Base-by-base conservation (phyloP, 768 basidiomycete species). In the Mycena albidolilacea region DNA sequence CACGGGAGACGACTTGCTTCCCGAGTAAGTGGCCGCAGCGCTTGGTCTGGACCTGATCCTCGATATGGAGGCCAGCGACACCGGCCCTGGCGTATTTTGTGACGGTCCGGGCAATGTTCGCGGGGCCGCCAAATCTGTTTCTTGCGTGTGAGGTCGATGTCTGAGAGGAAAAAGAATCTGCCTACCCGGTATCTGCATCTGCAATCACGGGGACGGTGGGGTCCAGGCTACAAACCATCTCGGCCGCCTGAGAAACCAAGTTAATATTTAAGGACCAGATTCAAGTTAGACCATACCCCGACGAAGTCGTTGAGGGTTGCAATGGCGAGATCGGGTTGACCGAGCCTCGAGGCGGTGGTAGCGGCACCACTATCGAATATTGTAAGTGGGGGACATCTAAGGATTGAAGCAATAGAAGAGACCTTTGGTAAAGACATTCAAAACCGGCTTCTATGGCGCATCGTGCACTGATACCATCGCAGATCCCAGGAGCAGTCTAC, bases 391-490 rank as follows among this genome's bases (percentile, higher is more conserved):
- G 54, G 15, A 35, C 55, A 5, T 58, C 17, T 38, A 50, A 21
- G 14, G 69, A 57, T 59, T 38, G 63, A 39, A 23, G 37, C 8
- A 19, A 58, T 37, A 23, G 59, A 48, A 35, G 44, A 74, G 44
- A 91, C 90, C 90, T 93, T 82, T 94, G 93, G 80, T 95, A 95
- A 69, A 94, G 73, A 75, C 93, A 94, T 35, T 87, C 85, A 76
- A 95, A 95, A 21, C 93, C 93, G 46, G 93, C 92, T 82, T 95
- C 93, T 8, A 95, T 81, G 9, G 94, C 94, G 74, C 93, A 93
- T 39, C 94, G 87, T 11, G 93, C 93, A 76, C 92, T 93, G 77
- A 95, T 94, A 62, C 92, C 93, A 69, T 71, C 64, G n/a, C 70
- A 71, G 21, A 71, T 71, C 11, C 93, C 93, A n/a, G 92, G 93